A percentile compares a stretch with the other conserved stretches of the same genome.
Evolutionary conservation across 306 rosid genomes (phyloP).

Genomic region (Cicer chorassanicum): DNA sequence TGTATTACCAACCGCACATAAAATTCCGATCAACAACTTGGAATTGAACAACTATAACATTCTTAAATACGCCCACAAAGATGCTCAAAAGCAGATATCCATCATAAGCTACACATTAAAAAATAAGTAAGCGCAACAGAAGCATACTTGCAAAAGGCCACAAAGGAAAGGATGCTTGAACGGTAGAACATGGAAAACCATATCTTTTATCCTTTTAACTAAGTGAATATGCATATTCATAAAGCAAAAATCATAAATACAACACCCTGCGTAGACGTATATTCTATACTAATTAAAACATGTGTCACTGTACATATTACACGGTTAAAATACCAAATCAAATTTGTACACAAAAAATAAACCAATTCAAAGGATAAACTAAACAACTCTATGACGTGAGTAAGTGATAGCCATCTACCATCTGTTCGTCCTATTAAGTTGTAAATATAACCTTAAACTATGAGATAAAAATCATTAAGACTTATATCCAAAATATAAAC

Average conservation of each 20-base stretch:
- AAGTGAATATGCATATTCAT: not conserved
- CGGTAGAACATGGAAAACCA: too few relatives aligned
- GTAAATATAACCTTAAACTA: not conserved
- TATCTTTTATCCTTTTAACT: too few relatives aligned
- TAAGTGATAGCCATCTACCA: not conserved
- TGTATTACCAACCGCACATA: too few relatives aligned
- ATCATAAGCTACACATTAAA: too few relatives aligned
- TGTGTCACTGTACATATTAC: not conserved
- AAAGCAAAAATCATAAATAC: not conserved
- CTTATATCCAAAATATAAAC: too few relatives aligned
- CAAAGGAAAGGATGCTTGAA: too few relatives aligned
- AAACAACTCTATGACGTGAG: not conserved
- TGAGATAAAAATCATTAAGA: not conserved
- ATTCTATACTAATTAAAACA: not conserved
- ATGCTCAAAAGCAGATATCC: not conserved
- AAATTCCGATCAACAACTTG: too few relatives aligned
- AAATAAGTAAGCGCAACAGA: too few relatives aligned
- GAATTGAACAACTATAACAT: not conserved
- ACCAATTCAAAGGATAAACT: not conserved
- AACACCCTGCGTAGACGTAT: not conserved
- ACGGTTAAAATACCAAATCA: not conserved
- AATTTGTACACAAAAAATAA: not conserved
- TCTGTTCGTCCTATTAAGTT: not conserved
- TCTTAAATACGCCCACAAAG: not conserved
- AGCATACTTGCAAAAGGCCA: too few relatives aligned